Percentiles rank a stretch among this genome's conserved stretches.
phyloP scores from a whole-genome alignment of 176 grass and related monocot genomes.

The Raddia distichophylla region DNA sequence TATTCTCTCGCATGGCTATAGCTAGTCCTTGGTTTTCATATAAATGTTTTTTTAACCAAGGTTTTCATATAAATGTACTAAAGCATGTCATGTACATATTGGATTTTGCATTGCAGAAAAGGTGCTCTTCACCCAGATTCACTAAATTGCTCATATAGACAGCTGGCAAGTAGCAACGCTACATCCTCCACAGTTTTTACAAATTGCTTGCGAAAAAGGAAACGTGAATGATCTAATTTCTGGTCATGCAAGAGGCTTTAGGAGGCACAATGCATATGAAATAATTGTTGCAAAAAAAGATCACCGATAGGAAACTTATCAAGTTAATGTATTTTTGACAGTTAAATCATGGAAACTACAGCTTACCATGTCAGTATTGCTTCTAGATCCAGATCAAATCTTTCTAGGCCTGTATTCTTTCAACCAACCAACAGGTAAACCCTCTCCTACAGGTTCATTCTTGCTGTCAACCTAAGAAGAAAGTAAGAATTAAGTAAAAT shows the following conservation, averaged over 20 bases:
- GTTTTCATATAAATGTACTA: not conserved
- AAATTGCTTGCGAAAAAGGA: not conserved
- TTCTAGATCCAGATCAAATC: slow-evolving; percentile 31
- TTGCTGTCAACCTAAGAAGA: slow-evolving; percentile 40
- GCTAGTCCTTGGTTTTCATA: not conserved
- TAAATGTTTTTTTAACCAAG: too few relatives aligned
- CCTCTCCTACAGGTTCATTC: slow-evolving; percentile 34
- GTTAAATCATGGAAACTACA: slow-evolving; percentile 23
- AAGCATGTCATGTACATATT: not conserved
- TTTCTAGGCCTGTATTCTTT: slow-evolving; percentile 62
- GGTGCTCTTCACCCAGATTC: not conserved
- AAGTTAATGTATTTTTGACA: not conserved
- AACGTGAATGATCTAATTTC: not conserved
- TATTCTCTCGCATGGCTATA: not conserved
- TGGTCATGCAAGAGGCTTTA: slow-evolving; percentile 6
- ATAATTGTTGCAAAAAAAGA: not conserved
- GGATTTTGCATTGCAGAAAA: not conserved
- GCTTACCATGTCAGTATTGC: slow-evolving; percentile 50
- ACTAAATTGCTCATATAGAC: not conserved
- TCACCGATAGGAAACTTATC: not conserved
- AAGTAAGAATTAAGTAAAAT: slow-evolving; percentile 28
- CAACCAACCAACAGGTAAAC: slow-evolving; percentile 62
- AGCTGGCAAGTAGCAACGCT: slow-evolving; percentile 4
- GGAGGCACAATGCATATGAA: not conserved
- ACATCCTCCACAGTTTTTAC: not conserved